phyloP scores from a whole-genome alignment of 371 early-diverging fungal species.

The Rhizopus microsporus region DNA sequence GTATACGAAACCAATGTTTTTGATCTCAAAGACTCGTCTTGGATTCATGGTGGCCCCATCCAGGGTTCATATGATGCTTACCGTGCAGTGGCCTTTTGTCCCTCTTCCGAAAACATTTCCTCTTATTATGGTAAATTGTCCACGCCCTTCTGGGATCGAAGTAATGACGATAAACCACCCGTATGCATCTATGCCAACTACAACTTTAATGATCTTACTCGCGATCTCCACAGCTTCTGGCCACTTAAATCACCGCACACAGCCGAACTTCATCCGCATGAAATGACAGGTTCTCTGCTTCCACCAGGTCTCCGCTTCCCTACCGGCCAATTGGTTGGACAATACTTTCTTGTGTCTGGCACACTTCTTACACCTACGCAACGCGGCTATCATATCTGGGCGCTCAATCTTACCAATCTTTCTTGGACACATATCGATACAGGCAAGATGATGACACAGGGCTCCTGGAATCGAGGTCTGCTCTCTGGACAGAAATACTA shows the following conservation, averaged over 20 bases:
- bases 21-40: constrained; percentile 63
- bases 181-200: constrained; percentile 77
- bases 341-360: constrained; percentile 73
- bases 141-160: constrained; percentile 21
- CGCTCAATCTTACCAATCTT: constrained; percentile 61
- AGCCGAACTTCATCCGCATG: constrained; percentile 54
- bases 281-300: constrained; percentile 55
- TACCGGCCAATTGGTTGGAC: constrained; percentile 68
- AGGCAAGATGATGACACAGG: constrained; percentile 60
- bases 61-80: constrained; percentile 74
- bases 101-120: constrained; percentile 6
- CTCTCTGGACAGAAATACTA: constrained; percentile 62
- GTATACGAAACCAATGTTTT: constrained; percentile 76
- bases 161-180: constrained; percentile 21
- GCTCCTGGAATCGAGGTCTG: constrained; percentile 83
- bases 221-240: constrained; percentile 69
- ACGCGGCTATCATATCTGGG: constrained; percentile 75
- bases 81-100: constrained; percentile 61
- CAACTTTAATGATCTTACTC: constrained; percentile 75
- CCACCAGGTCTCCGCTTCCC: constrained; percentile 85
- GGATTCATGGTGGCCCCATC: constrained; percentile 64
- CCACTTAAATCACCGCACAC: constrained; percentile 19
- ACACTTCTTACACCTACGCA: constrained; percentile 66
- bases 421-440: constrained; percentile 72
- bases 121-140: constrained; percentile 10